Evolutionary conservation across 2,329 filamentous ascomycete genomes (phyloP).

Genomic region (Ascomycota sp.): DNA sequence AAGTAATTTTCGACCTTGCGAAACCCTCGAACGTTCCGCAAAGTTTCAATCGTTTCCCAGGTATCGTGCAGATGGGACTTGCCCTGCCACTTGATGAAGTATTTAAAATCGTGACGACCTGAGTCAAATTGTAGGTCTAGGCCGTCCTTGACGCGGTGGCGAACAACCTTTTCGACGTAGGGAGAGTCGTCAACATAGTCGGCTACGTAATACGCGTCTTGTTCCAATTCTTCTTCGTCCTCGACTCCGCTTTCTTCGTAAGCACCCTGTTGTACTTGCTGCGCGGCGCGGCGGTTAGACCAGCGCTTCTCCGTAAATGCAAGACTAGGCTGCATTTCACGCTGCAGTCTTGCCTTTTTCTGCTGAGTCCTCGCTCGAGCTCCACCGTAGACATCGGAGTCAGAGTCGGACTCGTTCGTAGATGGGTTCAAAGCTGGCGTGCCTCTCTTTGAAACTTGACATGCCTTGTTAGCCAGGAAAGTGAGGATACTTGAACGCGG

Average conservation of each 20-base stretch:
- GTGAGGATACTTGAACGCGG: not conserved
- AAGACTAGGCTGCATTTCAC: conserved; percentile 45
- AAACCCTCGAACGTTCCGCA: conserved; percentile 61
- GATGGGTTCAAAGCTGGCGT: conserved; percentile 34
- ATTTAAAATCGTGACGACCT: conserved; percentile 64
- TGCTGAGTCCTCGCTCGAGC: conserved; percentile 46
- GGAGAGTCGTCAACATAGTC: conserved; percentile 59
- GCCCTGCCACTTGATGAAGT: conserved; percentile 87
- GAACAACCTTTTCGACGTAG: conserved; percentile 78
- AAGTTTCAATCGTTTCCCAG: conserved; percentile 65
- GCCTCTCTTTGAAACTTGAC: conserved; percentile 36
- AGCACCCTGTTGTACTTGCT: conserved; percentile 42
- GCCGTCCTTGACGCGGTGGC: conserved; percentile 60
- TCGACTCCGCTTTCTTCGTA: conserved; percentile 50
- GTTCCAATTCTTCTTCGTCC: conserved; percentile 37
- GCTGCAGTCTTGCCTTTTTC: conserved; percentile 60
- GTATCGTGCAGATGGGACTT: conserved; percentile 90
- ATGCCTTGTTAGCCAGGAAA: conserved; percentile 1
- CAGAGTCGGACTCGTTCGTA: conserved; percentile 43
- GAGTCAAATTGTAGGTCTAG: conserved; percentile 36
- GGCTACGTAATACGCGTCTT: conserved; percentile 44
- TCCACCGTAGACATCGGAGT: conserved; percentile 62
- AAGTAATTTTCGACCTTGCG: conserved; percentile 92
- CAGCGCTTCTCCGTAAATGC: conserved; percentile 69
- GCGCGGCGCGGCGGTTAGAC: conserved; percentile 69